Base-by-base conservation (phyloP, 225 moss, liverwort and hornwort species). In the Sphagnum tenellum region DNA sequence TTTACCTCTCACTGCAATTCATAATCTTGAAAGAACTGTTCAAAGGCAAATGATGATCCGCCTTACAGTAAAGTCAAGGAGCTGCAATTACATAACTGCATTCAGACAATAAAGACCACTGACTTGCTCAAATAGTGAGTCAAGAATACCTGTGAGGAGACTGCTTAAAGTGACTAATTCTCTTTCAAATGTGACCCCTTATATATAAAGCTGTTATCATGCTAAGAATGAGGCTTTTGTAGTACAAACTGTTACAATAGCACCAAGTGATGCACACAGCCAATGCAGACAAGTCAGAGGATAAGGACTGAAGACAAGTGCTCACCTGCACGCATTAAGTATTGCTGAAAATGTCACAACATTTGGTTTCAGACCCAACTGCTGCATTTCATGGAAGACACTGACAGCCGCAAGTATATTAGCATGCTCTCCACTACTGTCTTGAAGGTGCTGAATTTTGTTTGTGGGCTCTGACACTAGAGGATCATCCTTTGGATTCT, bases 261-360 rank as follows among this genome's bases (percentile, higher is more conserved):
- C 61, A 47, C 60, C 48, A 44, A 61, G 7, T 47, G 63, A 46
- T 64, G 11, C 47, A 56, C 5, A 53, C n/a, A 45, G 46, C 53
- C 9, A 9, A 44, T 44, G 9, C 13, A 47, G 4, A 67, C 52
- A 46, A 11, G 52, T 9, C 6, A 5, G 52, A 9, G 52, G 52
- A 52, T 52, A 5, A 6, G 6, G 52, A 52, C 52, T 52, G 52
- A 29, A 64, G 1, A 59, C 9, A 11, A 9, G n/a, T 8, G 13
- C 80, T 65, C 51, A 89, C 89, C 89, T 89, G 89, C 92, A 95
- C 8, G 95, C 95, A 70, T 96, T 96, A 5, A 96, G 75, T 51
- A 96, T 92, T 8, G 95, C 95, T 9, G 95, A 96, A 71, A 96
- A 96, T 2, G 95, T 96, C 54, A 96, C 89, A 2, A 96, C 95